phyloP scores from a whole-genome alignment of 805 yeast species.

The Ogataea wickerhamii region DNA sequence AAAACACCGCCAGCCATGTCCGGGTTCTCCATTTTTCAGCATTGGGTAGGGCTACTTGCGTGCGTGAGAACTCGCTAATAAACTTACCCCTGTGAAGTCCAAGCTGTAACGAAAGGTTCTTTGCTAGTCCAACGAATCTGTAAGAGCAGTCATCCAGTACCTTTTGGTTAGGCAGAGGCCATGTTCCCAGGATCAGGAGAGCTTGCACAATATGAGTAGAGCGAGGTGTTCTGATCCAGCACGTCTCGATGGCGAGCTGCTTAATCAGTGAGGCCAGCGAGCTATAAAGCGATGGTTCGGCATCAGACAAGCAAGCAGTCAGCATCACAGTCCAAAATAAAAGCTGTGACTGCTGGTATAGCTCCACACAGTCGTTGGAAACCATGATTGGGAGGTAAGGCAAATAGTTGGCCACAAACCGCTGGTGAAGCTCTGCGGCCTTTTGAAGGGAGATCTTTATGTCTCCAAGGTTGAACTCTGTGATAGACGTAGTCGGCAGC shows the following conservation, averaged over 20 bases:
- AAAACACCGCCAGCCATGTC: slow-evolving; percentile 86
- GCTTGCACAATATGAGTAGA: slow-evolving; percentile 94
- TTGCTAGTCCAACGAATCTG: slow-evolving; percentile 84
- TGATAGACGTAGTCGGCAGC: slow-evolving; percentile 32
- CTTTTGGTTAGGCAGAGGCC: slow-evolving; percentile 94
- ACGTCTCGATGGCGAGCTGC: slow-evolving; percentile 84
- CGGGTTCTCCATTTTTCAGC: slow-evolving; percentile 94
- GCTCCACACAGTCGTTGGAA: slow-evolving; percentile 66
- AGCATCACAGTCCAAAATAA: slow-evolving; percentile 89
- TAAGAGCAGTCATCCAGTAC: slow-evolving; percentile 90
- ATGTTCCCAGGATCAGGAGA: slow-evolving; percentile 70
- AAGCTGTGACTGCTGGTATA: slow-evolving; percentile 78
- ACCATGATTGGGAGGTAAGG: slow-evolving; percentile 80
- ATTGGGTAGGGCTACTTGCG: slow-evolving; percentile 83
- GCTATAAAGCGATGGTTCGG: slow-evolving; percentile 78
- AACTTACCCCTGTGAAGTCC: slow-evolving; percentile 92
- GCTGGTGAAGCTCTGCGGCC: slow-evolving; percentile 69
- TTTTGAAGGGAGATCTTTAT: slow-evolving; percentile 61
- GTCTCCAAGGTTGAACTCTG: slow-evolving; percentile 74
- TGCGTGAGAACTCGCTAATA: slow-evolving; percentile 84
- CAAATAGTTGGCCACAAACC: slow-evolving; percentile 61
- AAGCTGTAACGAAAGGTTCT: slow-evolving; percentile 75
- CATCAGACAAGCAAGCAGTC: slow-evolving; percentile 82
- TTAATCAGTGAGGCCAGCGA: slow-evolving; percentile 73
- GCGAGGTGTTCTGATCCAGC: slow-evolving; percentile 91